Percentiles rank a stretch among this genome's conserved stretches.
phyloP scores from a whole-genome alignment of 345 rosid genomes.

The Cardamine resedifolia region DNA sequence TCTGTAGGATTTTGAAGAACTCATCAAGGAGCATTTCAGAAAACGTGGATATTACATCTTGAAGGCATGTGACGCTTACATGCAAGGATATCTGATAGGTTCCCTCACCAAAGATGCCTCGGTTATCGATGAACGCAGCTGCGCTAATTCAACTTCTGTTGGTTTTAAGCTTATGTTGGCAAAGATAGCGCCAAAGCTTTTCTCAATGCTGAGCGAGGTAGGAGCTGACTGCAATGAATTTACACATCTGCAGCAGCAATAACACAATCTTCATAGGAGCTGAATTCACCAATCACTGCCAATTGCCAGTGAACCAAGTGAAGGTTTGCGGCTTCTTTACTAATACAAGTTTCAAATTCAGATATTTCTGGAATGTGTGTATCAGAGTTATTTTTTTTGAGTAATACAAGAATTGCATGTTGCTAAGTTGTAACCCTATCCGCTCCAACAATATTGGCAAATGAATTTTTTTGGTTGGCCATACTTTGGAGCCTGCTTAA shows the following conservation, averaged over 20 bases:
- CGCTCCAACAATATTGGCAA: conserved; percentile 29
- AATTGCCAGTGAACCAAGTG: conserved; percentile 26
- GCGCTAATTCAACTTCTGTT: conserved; percentile 68
- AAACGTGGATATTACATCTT: conserved; percentile 84
- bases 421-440: conserved; percentile 30
- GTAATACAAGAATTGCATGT: conserved; percentile 26
- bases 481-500: conserved; percentile 38
- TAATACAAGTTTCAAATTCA: conserved; percentile 25
- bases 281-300: conserved; percentile 15
- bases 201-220: conserved; percentile 53
- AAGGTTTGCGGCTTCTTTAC: conserved; percentile 37
- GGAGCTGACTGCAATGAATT: conserved; percentile 74
- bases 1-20: conserved; percentile 76
- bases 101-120: conserved; percentile 79
- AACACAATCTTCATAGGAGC: conserved; percentile 20
- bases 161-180: conserved; percentile 95
- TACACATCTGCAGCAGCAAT: conserved; percentile 41
- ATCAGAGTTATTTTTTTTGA: not conserved
- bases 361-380: conserved; percentile 25
- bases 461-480: conserved; percentile 26
- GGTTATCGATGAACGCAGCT: conserved; percentile 36
- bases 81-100: conserved; percentile 89
- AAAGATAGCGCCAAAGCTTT: conserved; percentile 82
- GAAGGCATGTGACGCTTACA: conserved; percentile 89
- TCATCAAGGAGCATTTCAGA: conserved; percentile 75